Percentiles rank a stretch among this genome's conserved stretches.
Conservation (phyloP, 2,329 filamentous ascomycete genomes). For the Metarhizium rileyi region DNA sequence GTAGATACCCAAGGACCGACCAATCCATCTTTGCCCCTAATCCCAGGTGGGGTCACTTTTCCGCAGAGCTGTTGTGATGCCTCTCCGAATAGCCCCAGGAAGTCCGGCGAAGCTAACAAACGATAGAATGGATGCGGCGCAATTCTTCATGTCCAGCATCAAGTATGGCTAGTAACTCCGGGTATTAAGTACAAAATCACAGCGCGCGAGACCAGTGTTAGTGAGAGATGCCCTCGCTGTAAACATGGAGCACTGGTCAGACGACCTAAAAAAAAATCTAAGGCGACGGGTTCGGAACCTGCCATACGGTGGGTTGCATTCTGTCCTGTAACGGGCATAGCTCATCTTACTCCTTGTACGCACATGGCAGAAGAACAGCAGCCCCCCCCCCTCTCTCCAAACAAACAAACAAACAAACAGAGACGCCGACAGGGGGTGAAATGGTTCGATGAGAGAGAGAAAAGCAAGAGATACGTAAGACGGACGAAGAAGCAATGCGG, state of each 20-base stretch:
- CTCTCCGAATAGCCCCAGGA: background rate
- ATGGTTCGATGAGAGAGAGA: background rate
- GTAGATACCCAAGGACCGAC: too few species aligned
- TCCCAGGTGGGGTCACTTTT: background rate
- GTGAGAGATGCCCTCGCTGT: too few species aligned
- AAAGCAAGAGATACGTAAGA: background rate
- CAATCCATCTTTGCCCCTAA: too few species aligned
- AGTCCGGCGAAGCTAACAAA: background rate
- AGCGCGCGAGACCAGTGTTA: background rate
- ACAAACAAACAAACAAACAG: background rate
- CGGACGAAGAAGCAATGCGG: background rate
- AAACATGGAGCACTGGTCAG: background rate
- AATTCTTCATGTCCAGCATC: background rate
- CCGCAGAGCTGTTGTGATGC: background rate
- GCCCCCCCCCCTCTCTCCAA: too few species aligned
- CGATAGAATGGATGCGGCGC: background rate
- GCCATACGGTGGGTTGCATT: slow-evolving; percentile 1
- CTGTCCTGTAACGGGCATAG: background rate
- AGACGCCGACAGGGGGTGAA: background rate
- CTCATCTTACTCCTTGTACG: background rate
- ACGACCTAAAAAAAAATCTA: background rate
- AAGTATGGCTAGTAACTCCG: background rate
- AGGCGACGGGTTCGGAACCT: slow-evolving; percentile 5
- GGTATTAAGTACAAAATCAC: background rate
- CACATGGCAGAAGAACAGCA: slow-evolving; percentile 2